phyloP scores from a whole-genome alignment of 2,329 filamentous ascomycete genomes.

The Ceratocystis eucalypticola region DNA sequence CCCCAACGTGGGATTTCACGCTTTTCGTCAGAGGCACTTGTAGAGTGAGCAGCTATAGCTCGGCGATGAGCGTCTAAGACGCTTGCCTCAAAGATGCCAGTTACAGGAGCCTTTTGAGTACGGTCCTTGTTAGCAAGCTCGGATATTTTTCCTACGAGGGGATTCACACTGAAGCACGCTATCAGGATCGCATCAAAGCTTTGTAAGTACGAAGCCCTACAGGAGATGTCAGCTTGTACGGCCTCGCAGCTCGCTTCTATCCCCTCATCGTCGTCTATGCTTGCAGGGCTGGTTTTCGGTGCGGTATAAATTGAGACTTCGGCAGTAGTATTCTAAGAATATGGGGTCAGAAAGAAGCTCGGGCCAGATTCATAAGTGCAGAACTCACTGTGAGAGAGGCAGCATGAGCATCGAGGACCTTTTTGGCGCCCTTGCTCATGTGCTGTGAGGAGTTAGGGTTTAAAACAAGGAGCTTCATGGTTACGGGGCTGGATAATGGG shows the following conservation, averaged over 20 bases:
- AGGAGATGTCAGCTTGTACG: constrained; percentile 41
- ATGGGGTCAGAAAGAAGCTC: not conserved
- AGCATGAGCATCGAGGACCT: constrained; percentile 21
- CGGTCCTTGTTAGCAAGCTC: constrained; percentile 20
- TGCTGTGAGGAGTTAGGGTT: constrained; percentile 64
- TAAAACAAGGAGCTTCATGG: constrained; percentile 48
- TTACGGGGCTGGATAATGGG: not conserved
- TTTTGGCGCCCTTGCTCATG: constrained; percentile 56
- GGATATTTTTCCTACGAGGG: constrained; percentile 51
- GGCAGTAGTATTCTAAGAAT: not conserved
- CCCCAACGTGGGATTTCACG: constrained; percentile 47
- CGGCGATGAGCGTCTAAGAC: constrained; percentile 48
- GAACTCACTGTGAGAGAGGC: not conserved
- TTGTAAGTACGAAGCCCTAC: not conserved
- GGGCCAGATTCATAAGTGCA: not conserved
- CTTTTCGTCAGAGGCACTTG: constrained; percentile 8
- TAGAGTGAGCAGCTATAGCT: constrained; percentile 22
- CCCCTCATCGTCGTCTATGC: constrained; percentile 65
- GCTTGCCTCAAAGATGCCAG: constrained; percentile 80
- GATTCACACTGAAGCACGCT: constrained; percentile 79
- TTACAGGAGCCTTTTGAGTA: constrained; percentile 37
- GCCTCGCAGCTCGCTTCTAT: constrained; percentile 48
- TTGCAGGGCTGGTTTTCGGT: constrained; percentile 36
- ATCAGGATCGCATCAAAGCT: constrained; percentile 64
- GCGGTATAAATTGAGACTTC: constrained; percentile 1